phyloP scores from a whole-genome alignment of 1,284 basidiomycete genomes.

The Irpex sp. region DNA sequence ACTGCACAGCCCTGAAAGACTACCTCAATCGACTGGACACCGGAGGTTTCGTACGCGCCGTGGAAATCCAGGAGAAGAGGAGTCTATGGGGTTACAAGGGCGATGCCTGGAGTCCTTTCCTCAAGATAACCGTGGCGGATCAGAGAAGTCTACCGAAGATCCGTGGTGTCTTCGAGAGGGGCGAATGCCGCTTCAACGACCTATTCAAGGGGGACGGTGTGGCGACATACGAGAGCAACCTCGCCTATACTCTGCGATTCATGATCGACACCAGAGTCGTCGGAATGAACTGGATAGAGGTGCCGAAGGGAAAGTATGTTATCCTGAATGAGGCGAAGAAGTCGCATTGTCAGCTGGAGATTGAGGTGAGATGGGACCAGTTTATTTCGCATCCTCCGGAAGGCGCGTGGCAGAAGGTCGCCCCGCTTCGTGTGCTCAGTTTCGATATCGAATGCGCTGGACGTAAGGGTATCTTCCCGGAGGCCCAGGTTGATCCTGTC shows the following conservation, averaged over 20 bases:
- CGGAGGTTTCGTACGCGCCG: slow-evolving; percentile 44
- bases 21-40: slow-evolving; percentile 69
- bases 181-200: slow-evolving; percentile 72
- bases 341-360: slow-evolving; percentile 86
- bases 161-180: slow-evolving; percentile 86
- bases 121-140: slow-evolving; percentile 77
- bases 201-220: slow-evolving; percentile 52
- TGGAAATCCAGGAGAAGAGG: slow-evolving; percentile 65
- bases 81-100: slow-evolving; percentile 87
- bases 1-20: slow-evolving; percentile 62
- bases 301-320: slow-evolving; percentile 78
- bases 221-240: slow-evolving; percentile 89
- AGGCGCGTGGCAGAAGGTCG: slow-evolving; percentile 86
- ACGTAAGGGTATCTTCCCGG: slow-evolving; percentile 93
- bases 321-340: slow-evolving; percentile 57
- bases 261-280: slow-evolving; percentile 96
- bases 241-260: slow-evolving; percentile 84
- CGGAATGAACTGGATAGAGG: slow-evolving; percentile 97
- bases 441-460: slow-evolving; percentile 99
- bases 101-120: slow-evolving; percentile 74
- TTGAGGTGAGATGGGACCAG: slow-evolving; percentile 70
- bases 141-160: slow-evolving; percentile 80
- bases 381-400: slow-evolving; percentile 89
- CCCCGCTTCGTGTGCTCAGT: slow-evolving; percentile 87
- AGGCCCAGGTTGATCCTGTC: slow-evolving; percentile 84